Evolutionary conservation across 495 filamentous ascomycete genomes (phyloP).

Genomic region (Amniculicola lignicola): DNA sequence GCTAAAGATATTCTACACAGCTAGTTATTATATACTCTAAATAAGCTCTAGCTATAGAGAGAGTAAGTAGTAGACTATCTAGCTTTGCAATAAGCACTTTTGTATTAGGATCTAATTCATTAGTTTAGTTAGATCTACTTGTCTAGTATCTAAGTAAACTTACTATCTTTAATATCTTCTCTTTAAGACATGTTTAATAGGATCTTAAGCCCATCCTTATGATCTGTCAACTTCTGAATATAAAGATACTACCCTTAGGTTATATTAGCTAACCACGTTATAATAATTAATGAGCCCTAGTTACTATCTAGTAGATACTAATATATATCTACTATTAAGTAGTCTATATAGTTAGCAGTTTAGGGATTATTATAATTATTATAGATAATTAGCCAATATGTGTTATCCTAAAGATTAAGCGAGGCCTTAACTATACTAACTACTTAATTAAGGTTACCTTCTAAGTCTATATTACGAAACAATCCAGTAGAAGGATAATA

Average conservation of each 20-base stretch:
- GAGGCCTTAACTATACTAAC: neutral
- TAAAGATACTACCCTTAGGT: slow-evolving; percentile 32
- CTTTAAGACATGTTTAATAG: neutral
- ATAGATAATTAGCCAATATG: slow-evolving; percentile 37
- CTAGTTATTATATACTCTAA: slow-evolving; percentile 18
- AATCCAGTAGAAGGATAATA: slow-evolving; percentile 1
- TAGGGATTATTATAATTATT: slow-evolving; percentile 31
- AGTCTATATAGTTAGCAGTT: slow-evolving; percentile 14
- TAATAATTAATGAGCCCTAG: slow-evolving; percentile 44
- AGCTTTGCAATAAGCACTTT: slow-evolving; percentile 13
- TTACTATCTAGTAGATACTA: slow-evolving; percentile 37
- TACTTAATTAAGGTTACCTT: neutral
- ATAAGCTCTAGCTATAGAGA: slow-evolving; percentile 32
- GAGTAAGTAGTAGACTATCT: slow-evolving; percentile 30
- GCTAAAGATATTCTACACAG: slow-evolving; percentile 24
- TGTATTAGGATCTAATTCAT: slow-evolving; percentile 21
- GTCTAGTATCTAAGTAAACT: neutral
- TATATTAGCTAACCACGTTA: slow-evolving; percentile 40
- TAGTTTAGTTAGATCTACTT: neutral
- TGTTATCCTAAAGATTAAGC: slow-evolving; percentile 1
- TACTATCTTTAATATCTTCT: neutral
- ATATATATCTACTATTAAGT: slow-evolving; percentile 34
- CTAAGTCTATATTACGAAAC: slow-evolving; percentile 1
- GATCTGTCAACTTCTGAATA: neutral
- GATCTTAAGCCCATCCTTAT: neutral